Percentiles rank a stretch among this genome's conserved stretches.
Conservation (phyloP, 257 asterid genomes). For the Handroanthus guayacan region DNA sequence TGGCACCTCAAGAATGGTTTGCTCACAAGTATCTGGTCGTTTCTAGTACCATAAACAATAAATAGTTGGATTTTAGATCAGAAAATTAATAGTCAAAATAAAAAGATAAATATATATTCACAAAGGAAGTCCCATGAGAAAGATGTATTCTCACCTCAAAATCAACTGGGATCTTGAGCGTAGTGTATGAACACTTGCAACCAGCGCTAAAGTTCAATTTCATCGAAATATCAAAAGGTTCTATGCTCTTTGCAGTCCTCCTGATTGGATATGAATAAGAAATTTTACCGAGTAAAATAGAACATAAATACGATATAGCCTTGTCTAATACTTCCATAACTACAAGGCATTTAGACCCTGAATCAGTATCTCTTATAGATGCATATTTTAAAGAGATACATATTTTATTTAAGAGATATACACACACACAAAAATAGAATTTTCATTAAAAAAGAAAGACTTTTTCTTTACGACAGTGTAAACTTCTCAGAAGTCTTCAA, state of each 20-base stretch:
- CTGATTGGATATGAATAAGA: conserved; percentile 50
- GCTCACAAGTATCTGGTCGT: not conserved
- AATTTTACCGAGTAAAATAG: conserved; percentile 12
- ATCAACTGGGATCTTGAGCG: conserved; percentile 76
- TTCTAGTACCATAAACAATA: not conserved
- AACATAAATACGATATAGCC: not conserved
- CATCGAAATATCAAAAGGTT: conserved; percentile 64
- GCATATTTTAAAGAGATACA: not conserved
- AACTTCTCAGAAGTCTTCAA: conserved; percentile 4
- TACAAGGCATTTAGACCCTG: not conserved
- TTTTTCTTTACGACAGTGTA: not conserved
- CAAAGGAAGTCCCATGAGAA: conserved; percentile 14
- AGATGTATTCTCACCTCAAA: conserved; percentile 62
- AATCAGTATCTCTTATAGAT: conserved; percentile 4
- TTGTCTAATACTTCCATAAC: not conserved
- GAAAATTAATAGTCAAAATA: conserved; percentile 8
- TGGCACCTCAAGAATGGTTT: not conserved
- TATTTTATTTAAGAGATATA: no score
- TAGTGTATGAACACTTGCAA: conserved; percentile 69
- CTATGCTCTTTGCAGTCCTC: conserved; percentile 67
- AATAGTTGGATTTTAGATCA: not conserved
- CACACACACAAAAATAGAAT: not conserved
- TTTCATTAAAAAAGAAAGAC: not conserved
- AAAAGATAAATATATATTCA: not conserved
- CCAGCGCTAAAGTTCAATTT: conserved; percentile 79